Evolutionary conservation across 345 rosid genomes (phyloP), one percentile per base, ranked within the genome.

Genomic region (Populus tremula): DNA sequence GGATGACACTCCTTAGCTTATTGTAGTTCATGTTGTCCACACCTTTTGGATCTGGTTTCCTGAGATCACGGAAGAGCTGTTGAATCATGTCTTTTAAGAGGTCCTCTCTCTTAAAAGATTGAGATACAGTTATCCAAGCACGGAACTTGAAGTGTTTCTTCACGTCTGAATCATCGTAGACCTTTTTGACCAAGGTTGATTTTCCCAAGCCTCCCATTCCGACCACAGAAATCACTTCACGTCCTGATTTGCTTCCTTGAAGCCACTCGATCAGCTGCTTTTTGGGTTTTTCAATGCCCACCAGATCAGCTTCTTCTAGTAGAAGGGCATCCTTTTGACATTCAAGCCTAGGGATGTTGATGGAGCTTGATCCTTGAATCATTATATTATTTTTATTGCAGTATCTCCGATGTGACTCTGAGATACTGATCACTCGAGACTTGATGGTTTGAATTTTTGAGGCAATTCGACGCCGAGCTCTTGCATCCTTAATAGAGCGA

Each of bases 271-370:
- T 69, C 38, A 81, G 71, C 74, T 69, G 65, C 18, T 20, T 10
- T 31, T 77, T 81, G 7, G 77, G 81, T 38, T 68, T 25, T 18
- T 81, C 77, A 25, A 81, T 63, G 33, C 84, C 84, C 43, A 81
- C 77, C 2, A 81, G 56, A 13, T 81, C 75, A 39, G 33, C 67
- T 43, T 77, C 78, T 36, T 82, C 87, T 5, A 79, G 66, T 16
- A 74, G 75, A 59, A 82, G 84, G n/a, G 80, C 85, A 69, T 79
- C 85, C 27, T 56, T 80, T 70, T 39, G 69, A 47, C 72, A 17
- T 38, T 56, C 77, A 18, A 29, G 61, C 71, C 68, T 12, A 8
- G 7, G 8, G 11, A 64, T 9, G 49, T 7, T 17, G 25, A 17
- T 66, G 49, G 77, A 79, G 11, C 77, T 68, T 45, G 80, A 27